Evolutionary conservation across 306 rosid species (phyloP).

Genomic region (Boehmeria nivea): DNA sequence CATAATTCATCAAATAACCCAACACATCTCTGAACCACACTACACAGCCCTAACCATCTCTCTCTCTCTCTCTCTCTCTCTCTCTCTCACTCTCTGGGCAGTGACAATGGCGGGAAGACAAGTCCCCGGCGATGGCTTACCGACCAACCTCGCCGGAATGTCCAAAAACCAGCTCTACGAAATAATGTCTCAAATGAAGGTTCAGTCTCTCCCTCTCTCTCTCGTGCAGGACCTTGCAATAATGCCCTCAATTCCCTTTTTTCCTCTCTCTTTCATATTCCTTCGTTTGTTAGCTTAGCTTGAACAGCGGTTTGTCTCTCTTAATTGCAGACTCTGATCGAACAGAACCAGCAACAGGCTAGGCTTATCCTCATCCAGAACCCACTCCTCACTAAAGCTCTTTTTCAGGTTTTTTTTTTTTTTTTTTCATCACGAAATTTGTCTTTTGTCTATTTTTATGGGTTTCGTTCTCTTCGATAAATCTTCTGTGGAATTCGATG

Average conservation of each 20-base stretch:
- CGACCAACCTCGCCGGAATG: slow-evolving; percentile 85
- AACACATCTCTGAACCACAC: too few species aligned
- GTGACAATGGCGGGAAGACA: slow-evolving; percentile 82
- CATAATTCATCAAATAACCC: too few species aligned
- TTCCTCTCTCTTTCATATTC: background rate
- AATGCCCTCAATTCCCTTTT: background rate
- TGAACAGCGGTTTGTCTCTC: background rate
- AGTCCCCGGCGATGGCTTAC: slow-evolving; percentile 50
- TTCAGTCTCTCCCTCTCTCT: background rate
- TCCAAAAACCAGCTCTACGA: slow-evolving; percentile 86
- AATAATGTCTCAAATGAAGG: slow-evolving; percentile 99
- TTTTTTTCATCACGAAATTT: too few species aligned
- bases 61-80: too few species aligned
- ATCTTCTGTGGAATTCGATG: too few species aligned
- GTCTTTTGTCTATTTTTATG: background rate
- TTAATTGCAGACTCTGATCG: slow-evolving; percentile 52
- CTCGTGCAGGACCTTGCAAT: too few species aligned
- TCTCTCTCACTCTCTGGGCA: background rate
- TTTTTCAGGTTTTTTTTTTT: slow-evolving; percentile 61
- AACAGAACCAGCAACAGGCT: slow-evolving; percentile 92
- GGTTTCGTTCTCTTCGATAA: too few species aligned
- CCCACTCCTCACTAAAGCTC: slow-evolving; percentile 83
- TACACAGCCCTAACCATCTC: too few species aligned
- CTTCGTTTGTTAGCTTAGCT: too few species aligned
- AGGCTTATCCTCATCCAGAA: slow-evolving; percentile 91